These are phyloP conservation scores for Cladosporium austrohemisphaericum DNA, from an alignment of 2,329 filamentous ascomycete genomes.

Conservation along the genomic window DNA sequence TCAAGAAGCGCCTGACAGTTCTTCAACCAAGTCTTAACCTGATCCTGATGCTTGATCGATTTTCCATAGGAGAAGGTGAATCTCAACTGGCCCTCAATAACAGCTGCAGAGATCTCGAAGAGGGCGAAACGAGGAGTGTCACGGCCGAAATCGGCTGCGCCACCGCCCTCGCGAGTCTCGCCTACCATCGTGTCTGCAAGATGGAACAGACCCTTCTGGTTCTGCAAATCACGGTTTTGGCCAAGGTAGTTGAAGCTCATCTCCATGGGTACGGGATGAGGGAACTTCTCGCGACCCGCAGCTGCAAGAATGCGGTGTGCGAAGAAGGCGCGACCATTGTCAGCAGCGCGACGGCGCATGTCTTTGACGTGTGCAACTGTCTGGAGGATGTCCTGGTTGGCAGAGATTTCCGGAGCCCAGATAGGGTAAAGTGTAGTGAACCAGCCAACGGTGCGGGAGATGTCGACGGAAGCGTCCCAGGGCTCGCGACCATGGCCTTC, in stretches of 20 bases:
- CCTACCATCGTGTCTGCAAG: conserved; percentile 12
- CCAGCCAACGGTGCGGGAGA: conserved; percentile 50
- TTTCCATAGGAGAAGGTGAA: conserved; percentile 10
- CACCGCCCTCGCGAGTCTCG: conserved; percentile 10
- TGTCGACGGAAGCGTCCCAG: conserved; percentile 44
- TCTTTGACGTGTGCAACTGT: conserved; percentile 8
- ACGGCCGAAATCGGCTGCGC: conserved; percentile 6
- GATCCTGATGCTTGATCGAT: conserved; percentile 4
- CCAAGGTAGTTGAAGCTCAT: conserved; percentile 13
- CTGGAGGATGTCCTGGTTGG: conserved; percentile 7
- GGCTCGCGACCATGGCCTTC: conserved; percentile 49
- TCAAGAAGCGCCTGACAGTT: conserved; percentile 7
- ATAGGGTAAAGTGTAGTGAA: conserved; percentile 40
- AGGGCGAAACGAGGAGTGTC: conserved; percentile 13
- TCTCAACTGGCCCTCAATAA: conserved; percentile 9
- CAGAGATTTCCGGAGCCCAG: neutral
- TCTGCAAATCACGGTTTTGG: conserved; percentile 9
- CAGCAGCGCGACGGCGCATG: conserved; percentile 7
- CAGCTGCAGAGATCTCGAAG: conserved; percentile 11
- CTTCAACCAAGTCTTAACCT: conserved; percentile 7
- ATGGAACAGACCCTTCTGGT: conserved; percentile 12
- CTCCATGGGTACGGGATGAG: conserved; percentile 11
- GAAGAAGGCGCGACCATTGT: conserved; percentile 12
- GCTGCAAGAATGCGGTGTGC: conserved; percentile 6
- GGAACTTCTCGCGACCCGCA: conserved; percentile 5